These are phyloP conservation scores for Aspergillus hiratsukae DNA, from an alignment of 2,329 filamentous ascomycete species.

Conservation along the genomic window DNA sequence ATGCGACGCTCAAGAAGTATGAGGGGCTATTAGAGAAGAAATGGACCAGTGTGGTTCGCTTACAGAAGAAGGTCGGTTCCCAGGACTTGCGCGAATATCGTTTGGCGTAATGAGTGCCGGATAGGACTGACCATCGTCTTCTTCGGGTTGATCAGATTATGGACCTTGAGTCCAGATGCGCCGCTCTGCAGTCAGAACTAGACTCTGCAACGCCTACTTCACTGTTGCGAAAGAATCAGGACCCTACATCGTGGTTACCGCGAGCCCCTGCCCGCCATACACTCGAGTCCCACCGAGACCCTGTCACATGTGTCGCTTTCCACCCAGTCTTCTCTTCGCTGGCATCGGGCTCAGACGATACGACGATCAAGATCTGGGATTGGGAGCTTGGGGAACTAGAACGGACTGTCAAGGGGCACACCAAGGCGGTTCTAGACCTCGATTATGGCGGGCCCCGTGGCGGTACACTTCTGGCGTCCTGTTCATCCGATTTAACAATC, in stretches of 20 bases:
- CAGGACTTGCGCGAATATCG: not conserved
- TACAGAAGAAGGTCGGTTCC: constrained; percentile 78
- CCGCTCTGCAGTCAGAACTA: constrained; percentile 72
- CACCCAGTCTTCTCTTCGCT: constrained; percentile 88
- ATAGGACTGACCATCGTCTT: constrained; percentile 9
- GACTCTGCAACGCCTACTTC: constrained; percentile 78
- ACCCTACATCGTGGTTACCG: constrained; percentile 84
- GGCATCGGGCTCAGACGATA: constrained; percentile 86
- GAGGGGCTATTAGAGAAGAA: constrained; percentile 92
- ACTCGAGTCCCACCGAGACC: constrained; percentile 73
- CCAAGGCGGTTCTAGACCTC: constrained; percentile 78
- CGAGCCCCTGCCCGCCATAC: constrained; percentile 73
- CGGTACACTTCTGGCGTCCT: constrained; percentile 73
- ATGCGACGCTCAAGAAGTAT: constrained; percentile 82
- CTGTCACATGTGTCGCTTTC: constrained; percentile 85
- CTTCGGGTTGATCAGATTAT: constrained; percentile 60
- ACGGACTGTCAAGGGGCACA: constrained; percentile 86
- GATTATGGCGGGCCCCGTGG: constrained; percentile 85
- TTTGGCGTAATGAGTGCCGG: not conserved
- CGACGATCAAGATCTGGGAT: constrained; percentile 95
- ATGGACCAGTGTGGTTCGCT: constrained; percentile 90
- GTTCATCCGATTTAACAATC: constrained; percentile 85
- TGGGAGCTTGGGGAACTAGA: constrained; percentile 92
- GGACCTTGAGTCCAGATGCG: constrained; percentile 76
- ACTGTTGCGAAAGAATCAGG: constrained; percentile 73